Evolutionary conservation across 441 rosid species (phyloP).

Genomic region (Croton setiger): DNA sequence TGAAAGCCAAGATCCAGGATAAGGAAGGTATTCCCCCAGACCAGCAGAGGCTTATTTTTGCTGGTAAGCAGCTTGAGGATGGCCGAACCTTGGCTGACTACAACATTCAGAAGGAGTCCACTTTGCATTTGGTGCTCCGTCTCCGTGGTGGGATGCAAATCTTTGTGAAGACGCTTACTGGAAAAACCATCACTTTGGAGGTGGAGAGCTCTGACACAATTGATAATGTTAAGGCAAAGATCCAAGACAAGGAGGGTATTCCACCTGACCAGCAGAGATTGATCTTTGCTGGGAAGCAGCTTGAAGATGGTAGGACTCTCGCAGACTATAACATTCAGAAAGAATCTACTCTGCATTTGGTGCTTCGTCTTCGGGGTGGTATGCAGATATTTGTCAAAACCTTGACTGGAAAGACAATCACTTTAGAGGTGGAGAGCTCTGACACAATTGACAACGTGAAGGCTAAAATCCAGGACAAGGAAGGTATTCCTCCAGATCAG

Average conservation of each 20-base stretch:
- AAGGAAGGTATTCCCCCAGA: neutral
- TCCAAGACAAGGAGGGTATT: neutral
- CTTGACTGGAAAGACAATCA: neutral
- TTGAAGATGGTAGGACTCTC: neutral
- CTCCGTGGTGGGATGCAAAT: no score
- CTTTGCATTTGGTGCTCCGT: neutral
- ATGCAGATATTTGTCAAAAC: neutral
- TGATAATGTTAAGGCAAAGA: neutral
- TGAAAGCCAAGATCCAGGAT: neutral
- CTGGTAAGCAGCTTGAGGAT: constrained; percentile 4
- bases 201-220: neutral
- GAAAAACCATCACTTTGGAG: no score
- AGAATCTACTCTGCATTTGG: neutral
- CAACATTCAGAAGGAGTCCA: constrained; percentile 4
- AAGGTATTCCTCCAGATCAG: neutral
- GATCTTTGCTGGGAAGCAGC: neutral
- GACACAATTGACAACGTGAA: neutral
- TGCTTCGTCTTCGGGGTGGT: neutral
- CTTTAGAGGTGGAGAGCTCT: neutral
- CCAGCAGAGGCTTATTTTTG: neutral
- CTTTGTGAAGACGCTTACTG: no score
- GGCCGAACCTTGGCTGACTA: neutral
- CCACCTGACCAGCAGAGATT: neutral
- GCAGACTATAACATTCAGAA: neutral
- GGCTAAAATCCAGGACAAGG: neutral